Evolutionary conservation across 1,139 yeast genomes (phyloP), one percentile per base, ranked within the genome.

Genomic region (Geotrichum restrictum): DNA sequence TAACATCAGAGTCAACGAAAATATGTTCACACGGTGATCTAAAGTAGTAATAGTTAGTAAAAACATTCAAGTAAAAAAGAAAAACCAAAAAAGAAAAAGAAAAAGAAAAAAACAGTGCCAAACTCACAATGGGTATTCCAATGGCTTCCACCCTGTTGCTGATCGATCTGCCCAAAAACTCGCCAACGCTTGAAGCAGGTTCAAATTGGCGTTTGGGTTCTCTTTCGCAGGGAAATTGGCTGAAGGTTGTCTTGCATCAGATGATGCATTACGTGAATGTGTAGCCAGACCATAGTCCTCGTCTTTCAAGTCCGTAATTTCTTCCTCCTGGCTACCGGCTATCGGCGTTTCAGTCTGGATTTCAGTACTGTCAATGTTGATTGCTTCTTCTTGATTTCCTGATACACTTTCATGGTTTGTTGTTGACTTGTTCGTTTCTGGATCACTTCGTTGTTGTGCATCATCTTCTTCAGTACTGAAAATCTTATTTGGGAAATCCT

Each of bases 91-190:
- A 10, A 29, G 5, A 19, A 29, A 21, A 42, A 16, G 10, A 18
- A 38, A 38, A 21, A 14, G 14, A 19, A 10, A 22, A 44, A 39
- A 21, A n/a, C n/a, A n/a, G n/a, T n/a, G n/a, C n/a, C n/a, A n/a
- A n/a, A 58, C 49, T 29, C 38, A 45, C 47, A 91, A 74, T 0
- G 98, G 97, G 67, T 89, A 91, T 19, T 81, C 85, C 39, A 94
- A 72, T 0, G 97, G 95, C 59, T 87, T 89, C 98, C 98, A 94
- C 21, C 94, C 78, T 1, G 96, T 86, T 0, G 98, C 93, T 1
- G 98, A 87, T 61, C 98, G 73, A 69, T 94, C 98, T 0, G 97
- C 98, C 98, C 98, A 93, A 69, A 93, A 91, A 62, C 84, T 88
- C 0, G 96, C 81, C 54, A 94, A 73, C 0, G 96, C 83, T 62